Conservation (phyloP, 78 protist species). For the Emiliania huxleyi region DNA sequence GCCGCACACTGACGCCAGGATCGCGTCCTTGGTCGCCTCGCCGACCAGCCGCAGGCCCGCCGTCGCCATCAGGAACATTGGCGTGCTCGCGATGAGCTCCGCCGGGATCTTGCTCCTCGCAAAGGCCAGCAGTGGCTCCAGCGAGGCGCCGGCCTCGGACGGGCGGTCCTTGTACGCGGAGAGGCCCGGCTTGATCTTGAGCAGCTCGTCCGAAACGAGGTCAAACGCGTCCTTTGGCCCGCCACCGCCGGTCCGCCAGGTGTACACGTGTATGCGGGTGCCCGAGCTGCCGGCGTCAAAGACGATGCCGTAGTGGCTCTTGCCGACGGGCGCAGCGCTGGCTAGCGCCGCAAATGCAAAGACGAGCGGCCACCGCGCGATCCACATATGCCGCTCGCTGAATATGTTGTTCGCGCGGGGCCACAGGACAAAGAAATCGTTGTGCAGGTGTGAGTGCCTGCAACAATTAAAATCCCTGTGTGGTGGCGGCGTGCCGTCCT, state of each 20-base stretch:
- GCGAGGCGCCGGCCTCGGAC: not conserved
- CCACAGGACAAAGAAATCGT: too few species aligned
- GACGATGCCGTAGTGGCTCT: not conserved
- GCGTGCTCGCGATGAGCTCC: not conserved
- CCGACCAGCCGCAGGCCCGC: conserved; percentile 32
- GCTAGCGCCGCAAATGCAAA: too few species aligned
- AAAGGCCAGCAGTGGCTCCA: not conserved
- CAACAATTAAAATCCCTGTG: too few species aligned
- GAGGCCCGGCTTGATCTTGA: conserved; percentile 8
- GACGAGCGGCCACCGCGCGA: too few species aligned
- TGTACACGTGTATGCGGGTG: conserved; percentile 39
- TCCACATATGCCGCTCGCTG: too few species aligned
- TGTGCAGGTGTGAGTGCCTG: too few species aligned
- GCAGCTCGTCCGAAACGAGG: not conserved
- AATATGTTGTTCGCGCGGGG: too few species aligned
- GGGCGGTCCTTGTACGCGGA: not conserved
- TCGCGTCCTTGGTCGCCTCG: not conserved
- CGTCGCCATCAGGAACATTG: not conserved
- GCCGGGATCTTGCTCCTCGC: not conserved
- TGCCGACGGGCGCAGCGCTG: too few species aligned
- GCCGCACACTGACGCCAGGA: not conserved
- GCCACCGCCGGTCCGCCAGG: not conserved
- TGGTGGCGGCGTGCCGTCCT: too few species aligned
- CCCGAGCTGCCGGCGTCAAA: conserved; percentile 57
- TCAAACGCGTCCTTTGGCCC: not conserved